Percentiles rank a stretch among this genome's conserved stretches.
phyloP scores from a whole-genome alignment of 2,329 filamentous ascomycete genomes.

The Colletotrichum sp. region DNA sequence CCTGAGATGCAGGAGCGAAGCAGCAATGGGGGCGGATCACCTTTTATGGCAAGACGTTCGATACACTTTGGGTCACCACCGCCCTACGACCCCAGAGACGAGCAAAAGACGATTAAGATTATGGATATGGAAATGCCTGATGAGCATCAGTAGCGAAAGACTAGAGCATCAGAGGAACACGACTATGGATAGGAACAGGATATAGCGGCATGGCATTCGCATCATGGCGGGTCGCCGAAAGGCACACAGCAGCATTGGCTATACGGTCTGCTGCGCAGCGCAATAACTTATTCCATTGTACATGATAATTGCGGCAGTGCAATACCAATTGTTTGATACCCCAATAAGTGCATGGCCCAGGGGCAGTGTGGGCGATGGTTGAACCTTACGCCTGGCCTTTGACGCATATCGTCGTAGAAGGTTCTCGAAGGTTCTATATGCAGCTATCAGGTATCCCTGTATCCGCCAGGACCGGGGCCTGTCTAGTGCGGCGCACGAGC shows the following conservation, averaged over 20 bases:
- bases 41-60: constrained; percentile 28
- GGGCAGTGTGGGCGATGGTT: not conserved
- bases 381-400: not conserved
- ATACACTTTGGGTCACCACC: not conserved
- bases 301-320: not conserved
- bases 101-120: constrained; percentile 27
- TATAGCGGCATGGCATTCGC: not conserved
- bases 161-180: not conserved
- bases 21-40: constrained; percentile 22
- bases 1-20: constrained; percentile 52
- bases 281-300: not conserved
- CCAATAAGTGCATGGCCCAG: not conserved
- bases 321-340: constrained; percentile 16
- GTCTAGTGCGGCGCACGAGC: not conserved
- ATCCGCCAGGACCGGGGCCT: not conserved
- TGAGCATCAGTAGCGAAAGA: constrained; percentile 21
- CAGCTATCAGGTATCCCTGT: not conserved
- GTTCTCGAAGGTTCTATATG: constrained; percentile 35
- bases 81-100: constrained; percentile 12
- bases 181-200: not conserved
- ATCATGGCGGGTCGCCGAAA: not conserved
- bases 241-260: not conserved
- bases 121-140: constrained; percentile 44
- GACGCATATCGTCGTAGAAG: constrained; percentile 25
- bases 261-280: not conserved